phyloP scores from a whole-genome alignment of 2,329 filamentous ascomycete genomes.

The Zasmidium angulare region DNA sequence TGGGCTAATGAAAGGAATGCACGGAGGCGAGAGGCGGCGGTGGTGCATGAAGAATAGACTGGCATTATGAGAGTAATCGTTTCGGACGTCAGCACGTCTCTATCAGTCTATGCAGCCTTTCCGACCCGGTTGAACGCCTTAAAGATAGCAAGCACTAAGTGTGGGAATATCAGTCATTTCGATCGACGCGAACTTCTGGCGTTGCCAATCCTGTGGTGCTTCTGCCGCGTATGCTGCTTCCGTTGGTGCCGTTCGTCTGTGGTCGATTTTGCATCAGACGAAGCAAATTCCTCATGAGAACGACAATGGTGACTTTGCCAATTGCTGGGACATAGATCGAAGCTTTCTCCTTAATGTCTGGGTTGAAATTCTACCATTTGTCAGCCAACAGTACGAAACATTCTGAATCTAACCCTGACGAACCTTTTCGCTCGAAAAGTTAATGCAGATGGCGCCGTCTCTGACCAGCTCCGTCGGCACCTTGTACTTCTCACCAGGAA shows the following conservation, averaged over 20 bases:
- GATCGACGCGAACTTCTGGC: background rate
- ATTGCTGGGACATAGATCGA: slow-evolving; percentile 96
- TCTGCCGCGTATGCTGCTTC: background rate
- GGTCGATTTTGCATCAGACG: slow-evolving; percentile 42
- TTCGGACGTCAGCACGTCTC: background rate
- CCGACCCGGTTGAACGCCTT: background rate
- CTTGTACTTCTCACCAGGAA: slow-evolving; percentile 85
- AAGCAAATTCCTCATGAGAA: slow-evolving; percentile 83
- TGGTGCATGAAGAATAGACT: background rate
- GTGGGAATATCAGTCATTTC: background rate
- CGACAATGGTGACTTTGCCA: slow-evolving; percentile 94
- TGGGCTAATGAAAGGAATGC: slow-evolving; percentile 2
- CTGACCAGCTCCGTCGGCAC: slow-evolving; percentile 79
- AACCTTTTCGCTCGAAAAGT: slow-evolving; percentile 88
- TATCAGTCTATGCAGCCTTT: slow-evolving; percentile 1
- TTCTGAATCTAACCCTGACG: slow-evolving; percentile 11
- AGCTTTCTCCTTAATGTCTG: slow-evolving; percentile 89
- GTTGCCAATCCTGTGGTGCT: background rate
- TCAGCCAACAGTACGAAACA: background rate
- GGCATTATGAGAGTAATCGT: background rate
- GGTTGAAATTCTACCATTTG: slow-evolving; percentile 70
- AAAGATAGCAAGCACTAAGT: background rate
- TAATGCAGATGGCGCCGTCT: slow-evolving; percentile 95
- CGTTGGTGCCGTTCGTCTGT: slow-evolving; percentile 9
- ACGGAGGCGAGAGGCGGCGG: background rate